Conservation (phyloP, 208 protist species). For the Kentomonas sorsogonicus region DNA sequence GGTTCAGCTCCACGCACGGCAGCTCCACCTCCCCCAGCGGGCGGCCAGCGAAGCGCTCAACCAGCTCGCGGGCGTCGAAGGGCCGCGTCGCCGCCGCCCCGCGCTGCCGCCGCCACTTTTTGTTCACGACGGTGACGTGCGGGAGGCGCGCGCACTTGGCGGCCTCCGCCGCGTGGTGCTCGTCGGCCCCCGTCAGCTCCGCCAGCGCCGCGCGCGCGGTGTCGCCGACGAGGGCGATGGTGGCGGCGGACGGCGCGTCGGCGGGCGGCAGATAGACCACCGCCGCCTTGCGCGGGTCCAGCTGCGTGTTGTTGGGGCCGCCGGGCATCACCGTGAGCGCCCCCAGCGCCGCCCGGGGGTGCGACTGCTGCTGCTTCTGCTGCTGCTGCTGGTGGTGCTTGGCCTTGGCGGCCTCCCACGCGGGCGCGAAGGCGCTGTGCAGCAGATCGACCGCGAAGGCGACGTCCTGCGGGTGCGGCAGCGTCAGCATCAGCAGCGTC, state of each 20-base stretch:
- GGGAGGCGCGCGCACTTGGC: no score
- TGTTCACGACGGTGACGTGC: constrained; percentile 81
- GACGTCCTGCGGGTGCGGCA: constrained; percentile 38
- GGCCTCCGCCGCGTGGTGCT: no score
- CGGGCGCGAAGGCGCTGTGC: constrained; percentile 6
- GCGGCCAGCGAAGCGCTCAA: constrained; percentile 19
- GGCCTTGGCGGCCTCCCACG: constrained; percentile 1
- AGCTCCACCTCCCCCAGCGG: constrained; percentile 4
- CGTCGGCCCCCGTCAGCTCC: no score
- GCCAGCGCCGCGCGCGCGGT: constrained; percentile 41
- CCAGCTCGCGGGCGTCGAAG: constrained; percentile 37
- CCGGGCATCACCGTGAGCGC: neutral
- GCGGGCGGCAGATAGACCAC: constrained; percentile 75
- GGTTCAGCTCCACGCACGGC: constrained; percentile 28
- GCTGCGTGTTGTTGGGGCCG: no score
- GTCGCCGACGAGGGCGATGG: constrained; percentile 33
- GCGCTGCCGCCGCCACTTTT: constrained; percentile 48
- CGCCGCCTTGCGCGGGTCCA: constrained; percentile 30
- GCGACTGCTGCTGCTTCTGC: neutral
- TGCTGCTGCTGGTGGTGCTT: neutral
- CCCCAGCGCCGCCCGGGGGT: neutral
- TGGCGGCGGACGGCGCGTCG: constrained; percentile 23
- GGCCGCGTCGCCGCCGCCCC: constrained; percentile 14
- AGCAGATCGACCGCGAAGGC: constrained; percentile 51
- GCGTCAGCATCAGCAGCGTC: constrained; percentile 65